A percentile compares a stretch with the other conserved stretches of the same genome.
phyloP scores from a whole-genome alignment of 2,329 filamentous ascomycete genomes.

The Aspergillus glaucus region DNA sequence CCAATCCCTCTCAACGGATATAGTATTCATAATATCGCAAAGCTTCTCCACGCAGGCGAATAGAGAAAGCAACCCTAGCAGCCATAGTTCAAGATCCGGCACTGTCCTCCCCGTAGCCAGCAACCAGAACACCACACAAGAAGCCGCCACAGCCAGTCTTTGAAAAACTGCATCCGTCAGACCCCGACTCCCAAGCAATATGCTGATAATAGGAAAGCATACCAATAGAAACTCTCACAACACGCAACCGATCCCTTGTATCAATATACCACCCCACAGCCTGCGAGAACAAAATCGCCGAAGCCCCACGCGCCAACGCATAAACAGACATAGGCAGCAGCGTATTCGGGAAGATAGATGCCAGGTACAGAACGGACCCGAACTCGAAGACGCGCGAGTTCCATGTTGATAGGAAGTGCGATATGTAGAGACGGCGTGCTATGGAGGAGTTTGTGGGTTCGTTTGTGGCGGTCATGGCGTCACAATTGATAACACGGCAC shows the following conservation, averaged over 20 bases:
- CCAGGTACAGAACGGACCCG: conserved; percentile 50
- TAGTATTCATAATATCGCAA: conserved; percentile 55
- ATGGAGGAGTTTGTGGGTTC: not conserved
- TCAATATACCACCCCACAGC: conserved; percentile 46
- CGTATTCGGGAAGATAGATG: conserved; percentile 48
- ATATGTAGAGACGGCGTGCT: conserved; percentile 42
- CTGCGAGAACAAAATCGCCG: conserved; percentile 27
- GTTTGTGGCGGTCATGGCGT: too few species aligned
- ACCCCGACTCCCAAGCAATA: not conserved
- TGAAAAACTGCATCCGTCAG: conserved; percentile 16
- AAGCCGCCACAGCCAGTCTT: conserved; percentile 34
- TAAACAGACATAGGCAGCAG: conserved; percentile 60
- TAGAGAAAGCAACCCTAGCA: conserved; percentile 26
- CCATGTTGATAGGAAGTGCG: conserved; percentile 55
- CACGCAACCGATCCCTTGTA: conserved; percentile 6
- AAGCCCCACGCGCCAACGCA: conserved; percentile 51
- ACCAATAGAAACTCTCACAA: conserved; percentile 9
- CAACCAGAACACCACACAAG: conserved; percentile 40
- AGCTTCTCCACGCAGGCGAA: conserved; percentile 64
- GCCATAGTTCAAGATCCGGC: too few species aligned
- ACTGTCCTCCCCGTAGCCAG: not conserved
- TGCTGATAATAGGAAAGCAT: not conserved
- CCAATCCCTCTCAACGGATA: conserved; percentile 66
- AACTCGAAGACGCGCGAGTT: conserved; percentile 56
- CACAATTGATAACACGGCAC: too few species aligned